phyloP scores from a whole-genome alignment of 176 grass and related monocot genomes.

The Paspalum notatum region DNA sequence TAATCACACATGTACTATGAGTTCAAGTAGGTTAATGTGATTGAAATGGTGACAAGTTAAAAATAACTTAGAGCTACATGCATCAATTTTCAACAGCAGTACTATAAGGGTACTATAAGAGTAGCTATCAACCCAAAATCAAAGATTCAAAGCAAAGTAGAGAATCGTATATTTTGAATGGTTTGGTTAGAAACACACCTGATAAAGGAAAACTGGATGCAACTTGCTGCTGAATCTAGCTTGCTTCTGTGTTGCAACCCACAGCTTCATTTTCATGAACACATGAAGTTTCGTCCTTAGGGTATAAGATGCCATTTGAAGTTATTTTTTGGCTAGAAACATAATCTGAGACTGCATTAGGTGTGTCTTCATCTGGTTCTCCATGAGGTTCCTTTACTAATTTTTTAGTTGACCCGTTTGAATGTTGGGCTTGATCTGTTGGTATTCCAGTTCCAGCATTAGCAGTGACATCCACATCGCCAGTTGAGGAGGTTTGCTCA shows the following conservation, averaged over 20 bases:
- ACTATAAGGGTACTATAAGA: not conserved
- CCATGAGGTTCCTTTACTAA: conserved; percentile 5
- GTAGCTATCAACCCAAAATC: conserved; percentile 8
- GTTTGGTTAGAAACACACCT: conserved; percentile 50
- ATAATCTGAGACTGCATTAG: conserved; percentile 28
- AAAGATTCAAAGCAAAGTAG: conserved; percentile 14
- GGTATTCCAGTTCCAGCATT: conserved; percentile 31
- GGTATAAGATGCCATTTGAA: conserved; percentile 42
- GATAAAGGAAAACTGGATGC: conserved; percentile 59
- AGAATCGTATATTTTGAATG: not conserved
- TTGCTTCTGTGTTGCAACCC: conserved; percentile 34
- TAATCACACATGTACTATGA: conserved; percentile 8
- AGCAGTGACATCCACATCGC: conserved; percentile 1
- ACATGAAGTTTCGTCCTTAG: conserved; percentile 38
- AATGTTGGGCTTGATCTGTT: conserved; percentile 35
- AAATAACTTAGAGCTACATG: not conserved
- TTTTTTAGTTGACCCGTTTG: conserved; percentile 30
- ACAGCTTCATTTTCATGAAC: conserved; percentile 40
- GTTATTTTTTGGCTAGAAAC: conserved; percentile 8
- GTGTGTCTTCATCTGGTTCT: conserved; percentile 34
- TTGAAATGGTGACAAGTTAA: not conserved
- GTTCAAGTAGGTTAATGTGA: not conserved
- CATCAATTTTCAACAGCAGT: conserved; percentile 19
- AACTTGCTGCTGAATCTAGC: conserved; percentile 39
- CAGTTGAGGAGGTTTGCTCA: conserved; percentile 31